These are phyloP conservation scores for Cercospora sp. DNA, from an alignment of 2,329 filamentous ascomycete species.

Conservation along the genomic window DNA sequence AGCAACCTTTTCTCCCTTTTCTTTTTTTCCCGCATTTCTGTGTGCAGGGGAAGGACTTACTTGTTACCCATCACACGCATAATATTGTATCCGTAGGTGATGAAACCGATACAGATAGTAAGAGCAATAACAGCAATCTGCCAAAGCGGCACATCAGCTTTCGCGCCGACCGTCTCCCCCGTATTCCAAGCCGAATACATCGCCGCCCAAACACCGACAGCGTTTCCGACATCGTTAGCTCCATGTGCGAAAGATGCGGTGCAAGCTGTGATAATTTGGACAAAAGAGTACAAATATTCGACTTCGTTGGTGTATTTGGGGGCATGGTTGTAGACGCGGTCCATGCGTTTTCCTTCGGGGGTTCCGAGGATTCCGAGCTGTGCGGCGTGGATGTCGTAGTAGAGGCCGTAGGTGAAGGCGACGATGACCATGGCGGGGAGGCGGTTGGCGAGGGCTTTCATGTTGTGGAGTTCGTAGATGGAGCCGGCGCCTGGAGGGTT, in stretches of 20 bases:
- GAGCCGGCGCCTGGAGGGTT: conserved; percentile 18
- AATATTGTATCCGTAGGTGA: conserved; percentile 64
- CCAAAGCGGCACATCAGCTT: conserved; percentile 59
- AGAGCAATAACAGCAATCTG: conserved; percentile 57
- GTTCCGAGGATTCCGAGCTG: conserved; percentile 22
- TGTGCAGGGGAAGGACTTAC: background rate
- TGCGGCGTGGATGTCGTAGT: conserved; percentile 44
- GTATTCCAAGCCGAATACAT: conserved; percentile 61
- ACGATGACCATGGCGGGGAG: conserved; percentile 19
- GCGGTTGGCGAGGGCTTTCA: conserved; percentile 15
- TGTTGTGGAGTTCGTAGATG: conserved; percentile 18
- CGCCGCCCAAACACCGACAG: conserved; percentile 61
- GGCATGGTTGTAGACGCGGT: conserved; percentile 60
- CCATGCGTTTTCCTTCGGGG: conserved; percentile 20
- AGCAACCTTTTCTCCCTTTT: background rate
- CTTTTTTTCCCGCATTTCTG: background rate
- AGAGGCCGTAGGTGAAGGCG: conserved; percentile 25
- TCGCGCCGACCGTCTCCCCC: conserved; percentile 42
- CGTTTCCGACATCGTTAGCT: conserved; percentile 62
- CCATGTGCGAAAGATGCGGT: conserved; percentile 70
- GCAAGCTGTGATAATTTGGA: conserved; percentile 66
- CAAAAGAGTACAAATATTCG: conserved; percentile 64
- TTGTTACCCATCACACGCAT: conserved; percentile 45
- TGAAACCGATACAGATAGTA: conserved; percentile 56
- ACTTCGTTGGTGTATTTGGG: conserved; percentile 61